phyloP scores from a whole-genome alignment of 495 filamentous ascomycete genomes.

The Aspergillus coremiiformis region DNA sequence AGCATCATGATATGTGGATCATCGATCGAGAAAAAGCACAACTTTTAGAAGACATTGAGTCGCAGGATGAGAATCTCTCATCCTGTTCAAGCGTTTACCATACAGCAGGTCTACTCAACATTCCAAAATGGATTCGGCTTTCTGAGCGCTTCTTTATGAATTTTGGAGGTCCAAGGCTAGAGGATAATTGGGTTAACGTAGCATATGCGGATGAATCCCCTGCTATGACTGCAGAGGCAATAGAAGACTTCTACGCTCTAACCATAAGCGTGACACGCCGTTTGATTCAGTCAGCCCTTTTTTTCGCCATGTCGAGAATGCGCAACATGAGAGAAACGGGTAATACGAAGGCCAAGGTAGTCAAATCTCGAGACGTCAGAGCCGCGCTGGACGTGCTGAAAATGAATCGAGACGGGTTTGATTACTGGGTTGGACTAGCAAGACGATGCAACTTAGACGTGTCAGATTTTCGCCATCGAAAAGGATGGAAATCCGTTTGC shows the following conservation, averaged over 20 bases:
- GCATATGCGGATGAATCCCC: slow-evolving; percentile 46
- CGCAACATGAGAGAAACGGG: slow-evolving; percentile 35
- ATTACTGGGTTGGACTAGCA: slow-evolving; percentile 55
- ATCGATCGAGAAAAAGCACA: slow-evolving; percentile 41
- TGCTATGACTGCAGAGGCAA: slow-evolving; percentile 57
- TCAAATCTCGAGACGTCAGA: slow-evolving; percentile 55
- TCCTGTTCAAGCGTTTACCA: slow-evolving; percentile 27
- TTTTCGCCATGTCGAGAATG: slow-evolving; percentile 53
- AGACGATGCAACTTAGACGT: slow-evolving; percentile 54
- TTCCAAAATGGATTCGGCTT: slow-evolving; percentile 55
- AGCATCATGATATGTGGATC: slow-evolving; percentile 51
- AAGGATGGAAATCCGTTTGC: slow-evolving; percentile 20
- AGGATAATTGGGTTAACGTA: slow-evolving; percentile 60
- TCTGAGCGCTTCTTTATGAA: slow-evolving; percentile 76
- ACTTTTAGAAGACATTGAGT: slow-evolving; percentile 26
- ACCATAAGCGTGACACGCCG: slow-evolving; percentile 56
- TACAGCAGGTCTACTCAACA: slow-evolving; percentile 49
- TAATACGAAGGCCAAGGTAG: slow-evolving; percentile 24
- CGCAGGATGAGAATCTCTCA: background rate
- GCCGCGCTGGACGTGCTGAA: slow-evolving; percentile 51
- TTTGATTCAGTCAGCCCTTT: slow-evolving; percentile 60
- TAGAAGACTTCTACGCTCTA: slow-evolving; percentile 68
- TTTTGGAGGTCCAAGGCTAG: slow-evolving; percentile 37
- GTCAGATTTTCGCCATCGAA: slow-evolving; percentile 32
- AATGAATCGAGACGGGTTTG: slow-evolving; percentile 28